Percentiles rank a stretch among this genome's conserved stretches.
Evolutionary conservation across 495 filamentous ascomycete genomes (phyloP).

Genomic region (Choiromyces venosus): DNA sequence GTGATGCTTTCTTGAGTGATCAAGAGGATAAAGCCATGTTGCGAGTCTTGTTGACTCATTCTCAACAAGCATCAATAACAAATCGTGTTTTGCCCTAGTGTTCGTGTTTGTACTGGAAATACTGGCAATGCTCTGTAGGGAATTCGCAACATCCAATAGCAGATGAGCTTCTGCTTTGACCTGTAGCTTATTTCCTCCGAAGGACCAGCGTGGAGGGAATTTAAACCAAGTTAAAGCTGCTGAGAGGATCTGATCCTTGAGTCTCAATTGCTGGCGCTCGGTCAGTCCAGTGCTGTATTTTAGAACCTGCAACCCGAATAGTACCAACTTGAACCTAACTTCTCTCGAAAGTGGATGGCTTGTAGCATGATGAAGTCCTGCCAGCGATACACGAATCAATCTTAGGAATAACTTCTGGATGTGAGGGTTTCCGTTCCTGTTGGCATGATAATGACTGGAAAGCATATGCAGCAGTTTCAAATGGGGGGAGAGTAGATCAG

Average conservation of each 20-base stretch:
- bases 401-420: slow-evolving; percentile 74
- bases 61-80: slow-evolving; percentile 70
- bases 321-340: slow-evolving; percentile 76
- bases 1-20: slow-evolving; percentile 58
- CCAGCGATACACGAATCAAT: slow-evolving; percentile 66
- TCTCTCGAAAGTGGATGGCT: slow-evolving; percentile 85
- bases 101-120: slow-evolving; percentile 59
- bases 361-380: slow-evolving; percentile 61
- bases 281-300: slow-evolving; percentile 58
- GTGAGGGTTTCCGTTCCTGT: slow-evolving; percentile 70
- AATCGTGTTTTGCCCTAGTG: slow-evolving; percentile 68
- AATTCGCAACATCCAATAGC: slow-evolving; percentile 65
- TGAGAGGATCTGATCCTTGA: slow-evolving; percentile 83
- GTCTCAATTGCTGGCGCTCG: slow-evolving; percentile 57
- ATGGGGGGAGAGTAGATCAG: slow-evolving; percentile 79
- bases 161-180: slow-evolving; percentile 85
- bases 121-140: slow-evolving; percentile 52
- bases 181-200: slow-evolving; percentile 87
- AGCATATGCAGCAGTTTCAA: slow-evolving; percentile 80
- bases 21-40: slow-evolving; percentile 85
- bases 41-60: slow-evolving; percentile 77
- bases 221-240: slow-evolving; percentile 85
- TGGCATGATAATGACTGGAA: slow-evolving; percentile 88
- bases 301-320: slow-evolving; percentile 74
- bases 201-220: slow-evolving; percentile 80